Base-by-base conservation (phyloP, 2,329 filamentous ascomycete genomes). In the Paracoccidioides lutzii region DNA sequence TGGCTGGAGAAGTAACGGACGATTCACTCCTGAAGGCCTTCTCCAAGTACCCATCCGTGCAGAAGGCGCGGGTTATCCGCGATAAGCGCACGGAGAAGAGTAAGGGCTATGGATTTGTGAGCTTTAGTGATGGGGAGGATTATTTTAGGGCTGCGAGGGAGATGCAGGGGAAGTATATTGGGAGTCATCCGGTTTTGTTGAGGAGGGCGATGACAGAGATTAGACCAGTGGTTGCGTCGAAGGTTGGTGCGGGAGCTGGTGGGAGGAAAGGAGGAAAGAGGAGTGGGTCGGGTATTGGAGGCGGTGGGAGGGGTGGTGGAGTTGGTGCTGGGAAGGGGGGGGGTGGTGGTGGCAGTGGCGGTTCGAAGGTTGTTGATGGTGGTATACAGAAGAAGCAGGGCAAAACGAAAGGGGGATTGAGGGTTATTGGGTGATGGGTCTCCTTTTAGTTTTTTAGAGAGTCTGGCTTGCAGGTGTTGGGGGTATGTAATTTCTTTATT, bases 101-200 rank as follows among this genome's bases (percentile, higher is more conserved):
- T 66, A 95, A 93, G 69, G 93, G 91, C 0, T 98, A 88, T 68
- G 93, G 93, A 2, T 98, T 98, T 67, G 90, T 98, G 55, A 93
- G 88, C 71, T 97, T 98, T 73, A 86, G 84, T 64, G 88, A 96
- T 67, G 88, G 90, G 35, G 93, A 98, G 69, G 90, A 96, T 66
- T 97, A 94, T 70, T 97, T 98, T 77, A 83, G 88, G 65, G 91
- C 93, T 1, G 91, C 90, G 65, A 90, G 93, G 74, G 91, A 97
- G 75, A 97, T 97, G 93, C 88, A 96, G 66, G 90, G 90, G 64
- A 97, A 98, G 75, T 98, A 98, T 73, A 97, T 98, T 67, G 91
- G 95, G 65, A 96, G 90, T 69, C 93, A 97, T 71, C 93, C 93
- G 0, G 88, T 96, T 33, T 76, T 88, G 32, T 81, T 97, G 62